Percentiles rank a stretch among this genome's conserved stretches.
These are phyloP conservation scores for Naumovozyma baii DNA, from an alignment of 805 yeast species.

Conservation along the genomic window DNA sequence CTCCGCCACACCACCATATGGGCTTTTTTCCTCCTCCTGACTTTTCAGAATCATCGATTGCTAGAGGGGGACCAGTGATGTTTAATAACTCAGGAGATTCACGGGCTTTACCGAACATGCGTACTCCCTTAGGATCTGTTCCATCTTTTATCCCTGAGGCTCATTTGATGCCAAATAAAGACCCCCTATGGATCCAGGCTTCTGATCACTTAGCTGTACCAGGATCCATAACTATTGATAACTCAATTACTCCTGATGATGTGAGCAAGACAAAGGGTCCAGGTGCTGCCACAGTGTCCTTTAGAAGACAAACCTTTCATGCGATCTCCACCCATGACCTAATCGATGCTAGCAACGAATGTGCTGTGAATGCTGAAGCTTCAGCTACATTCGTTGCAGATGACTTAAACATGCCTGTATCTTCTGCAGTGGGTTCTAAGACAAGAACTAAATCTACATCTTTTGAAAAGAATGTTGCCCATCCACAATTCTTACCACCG, in stretches of 20 bases:
- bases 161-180: constrained; percentile 5
- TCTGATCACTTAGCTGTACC: constrained; percentile 4
- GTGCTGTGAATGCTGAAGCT: constrained; percentile 3
- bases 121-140: constrained; percentile 2
- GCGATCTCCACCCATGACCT: constrained; percentile 21
- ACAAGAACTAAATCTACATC: constrained; percentile 26
- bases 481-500: constrained; percentile 7
- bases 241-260: constrained; percentile 9
- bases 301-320: constrained; percentile 29
- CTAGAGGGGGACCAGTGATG: constrained; percentile 6
- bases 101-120: constrained; percentile 8
- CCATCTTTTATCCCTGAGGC: constrained; percentile 5
- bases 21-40: constrained; percentile 22
- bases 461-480: constrained; percentile 15
- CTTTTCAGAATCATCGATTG: constrained; percentile 10
- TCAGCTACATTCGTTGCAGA: constrained; percentile 1
- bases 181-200: constrained; percentile 14
- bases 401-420: neutral
- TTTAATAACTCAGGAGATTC: constrained; percentile 13
- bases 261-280: constrained; percentile 4
- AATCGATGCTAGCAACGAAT: constrained; percentile 4
- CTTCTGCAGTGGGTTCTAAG: constrained; percentile 6
- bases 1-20: constrained; percentile 11
- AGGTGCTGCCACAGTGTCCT: constrained; percentile 9
- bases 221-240: constrained; percentile 5